These are phyloP conservation scores for Platanus orientalis DNA, from an alignment of 164 flowering plant species.

Conservation along the genomic window DNA sequence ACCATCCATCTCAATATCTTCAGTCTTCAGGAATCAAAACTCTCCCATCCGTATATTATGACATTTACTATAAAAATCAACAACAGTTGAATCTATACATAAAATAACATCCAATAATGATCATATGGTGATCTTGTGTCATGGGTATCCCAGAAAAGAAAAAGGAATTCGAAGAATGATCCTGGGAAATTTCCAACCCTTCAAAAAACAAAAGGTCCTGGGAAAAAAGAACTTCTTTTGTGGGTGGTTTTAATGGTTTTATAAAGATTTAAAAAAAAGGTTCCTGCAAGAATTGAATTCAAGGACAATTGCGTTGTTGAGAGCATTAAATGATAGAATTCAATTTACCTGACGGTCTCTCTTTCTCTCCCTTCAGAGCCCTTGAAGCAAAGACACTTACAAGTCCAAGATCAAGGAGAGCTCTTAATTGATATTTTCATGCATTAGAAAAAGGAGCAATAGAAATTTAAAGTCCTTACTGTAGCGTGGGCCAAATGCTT, in stretches of 20 bases:
- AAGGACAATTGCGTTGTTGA: constrained; percentile 37
- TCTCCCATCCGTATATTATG: constrained; percentile 7
- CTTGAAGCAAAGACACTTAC: too few relatives aligned
- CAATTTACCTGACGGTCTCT: constrained; percentile 19
- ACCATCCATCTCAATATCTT: constrained; percentile 28
- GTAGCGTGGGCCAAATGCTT: too few relatives aligned
- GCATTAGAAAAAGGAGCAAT: too few relatives aligned
- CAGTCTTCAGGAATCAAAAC: constrained; percentile 3
- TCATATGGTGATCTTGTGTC: neutral
- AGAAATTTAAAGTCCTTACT: too few relatives aligned
- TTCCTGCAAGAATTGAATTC: constrained; percentile 32
- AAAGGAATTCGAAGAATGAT: constrained; percentile 1
- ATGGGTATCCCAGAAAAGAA: constrained; percentile 6
- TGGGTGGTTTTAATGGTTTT: neutral
- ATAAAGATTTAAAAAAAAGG: constrained; percentile 3
- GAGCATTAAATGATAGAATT: constrained; percentile 45
- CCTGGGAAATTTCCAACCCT: neutral
- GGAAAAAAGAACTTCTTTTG: too few relatives aligned
- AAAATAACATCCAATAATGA: constrained; percentile 1
- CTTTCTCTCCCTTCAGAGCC: neutral
- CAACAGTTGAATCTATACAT: neutral
- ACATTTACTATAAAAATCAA: neutral
- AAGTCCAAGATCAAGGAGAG: too few relatives aligned
- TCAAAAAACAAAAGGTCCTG: constrained; percentile 12
- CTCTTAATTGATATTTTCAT: too few relatives aligned